phyloP scores from a whole-genome alignment of 1,284 basidiomycete genomes.

The Sphaerobolus stellatus region DNA sequence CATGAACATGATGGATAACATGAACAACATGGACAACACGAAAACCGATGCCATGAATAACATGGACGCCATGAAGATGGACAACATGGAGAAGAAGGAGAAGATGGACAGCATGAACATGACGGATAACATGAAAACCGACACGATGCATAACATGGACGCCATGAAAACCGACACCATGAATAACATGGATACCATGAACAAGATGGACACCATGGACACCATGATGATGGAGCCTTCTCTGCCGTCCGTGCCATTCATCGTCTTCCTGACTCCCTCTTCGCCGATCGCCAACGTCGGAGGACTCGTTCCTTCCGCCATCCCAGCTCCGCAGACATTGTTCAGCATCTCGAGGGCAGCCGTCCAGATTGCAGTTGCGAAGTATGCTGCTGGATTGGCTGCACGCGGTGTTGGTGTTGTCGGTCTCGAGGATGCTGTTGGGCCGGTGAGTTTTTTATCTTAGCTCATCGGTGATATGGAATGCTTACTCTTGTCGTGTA shows the following conservation, averaged over 20 bases:
- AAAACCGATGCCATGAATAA: no score
- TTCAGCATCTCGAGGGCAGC: slow-evolving; percentile 5
- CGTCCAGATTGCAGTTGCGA: slow-evolving; percentile 6
- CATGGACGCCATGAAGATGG: no score
- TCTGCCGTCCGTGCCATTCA: neutral
- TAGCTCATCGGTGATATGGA: neutral
- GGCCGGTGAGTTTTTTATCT: slow-evolving; percentile 3
- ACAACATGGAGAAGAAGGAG: no score
- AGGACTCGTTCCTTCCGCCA: neutral
- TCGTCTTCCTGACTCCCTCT: slow-evolving; percentile 7
- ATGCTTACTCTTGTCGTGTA: neutral
- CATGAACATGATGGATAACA: no score
- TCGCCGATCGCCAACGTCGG: slow-evolving; percentile 1
- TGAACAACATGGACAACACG: no score
- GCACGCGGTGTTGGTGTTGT: slow-evolving; percentile 2
- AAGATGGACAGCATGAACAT: no score
- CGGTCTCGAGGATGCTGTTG: slow-evolving; percentile 3
- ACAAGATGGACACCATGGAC: no score
- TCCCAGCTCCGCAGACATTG: neutral
- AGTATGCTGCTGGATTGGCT: slow-evolving; percentile 3
- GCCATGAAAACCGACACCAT: no score
- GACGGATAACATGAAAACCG: no score
- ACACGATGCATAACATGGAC: no score
- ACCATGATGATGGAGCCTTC: no score
- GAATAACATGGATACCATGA: no score